Conservation (phyloP, 2,329 filamentous ascomycete genomes). For the Pyricularia grisea region DNA sequence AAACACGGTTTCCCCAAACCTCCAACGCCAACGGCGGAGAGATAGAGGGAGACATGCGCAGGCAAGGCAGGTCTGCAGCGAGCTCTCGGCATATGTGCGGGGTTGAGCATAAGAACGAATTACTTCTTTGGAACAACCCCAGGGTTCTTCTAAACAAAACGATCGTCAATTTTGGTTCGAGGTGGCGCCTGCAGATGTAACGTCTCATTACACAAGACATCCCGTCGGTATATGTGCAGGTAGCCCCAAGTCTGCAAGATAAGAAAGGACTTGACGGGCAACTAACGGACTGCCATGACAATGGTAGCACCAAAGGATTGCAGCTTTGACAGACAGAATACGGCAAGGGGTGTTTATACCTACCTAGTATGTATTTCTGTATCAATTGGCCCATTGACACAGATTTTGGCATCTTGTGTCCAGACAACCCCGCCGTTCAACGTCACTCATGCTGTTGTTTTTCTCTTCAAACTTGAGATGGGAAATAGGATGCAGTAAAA, state of each 20-base stretch:
- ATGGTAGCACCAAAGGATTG: not conserved
- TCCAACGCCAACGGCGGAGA: not conserved
- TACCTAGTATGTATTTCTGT: not conserved
- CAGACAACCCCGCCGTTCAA: not conserved
- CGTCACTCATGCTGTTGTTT: not conserved
- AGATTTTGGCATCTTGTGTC: not conserved
- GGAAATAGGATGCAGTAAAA: not conserved
- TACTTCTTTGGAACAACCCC: not conserved
- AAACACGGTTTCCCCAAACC: not conserved
- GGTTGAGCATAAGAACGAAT: not conserved
- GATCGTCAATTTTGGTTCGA: not conserved
- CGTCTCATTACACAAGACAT: not conserved
- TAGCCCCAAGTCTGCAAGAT: not conserved
- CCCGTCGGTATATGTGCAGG: not conserved
- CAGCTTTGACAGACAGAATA: not conserved
- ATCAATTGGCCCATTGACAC: not conserved
- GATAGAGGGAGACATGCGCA: not conserved
- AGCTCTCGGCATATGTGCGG: not conserved
- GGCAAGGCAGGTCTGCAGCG: not conserved
- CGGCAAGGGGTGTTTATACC: not conserved
- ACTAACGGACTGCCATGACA: not conserved
- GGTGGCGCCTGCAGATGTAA: not conserved
- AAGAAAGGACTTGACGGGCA: not conserved
- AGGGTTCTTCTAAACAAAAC: not conserved
- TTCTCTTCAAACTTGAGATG: not conserved